phyloP scores from a whole-genome alignment of 768 basidiomycete genomes.

The Macrolepiota fuliginosa region DNA sequence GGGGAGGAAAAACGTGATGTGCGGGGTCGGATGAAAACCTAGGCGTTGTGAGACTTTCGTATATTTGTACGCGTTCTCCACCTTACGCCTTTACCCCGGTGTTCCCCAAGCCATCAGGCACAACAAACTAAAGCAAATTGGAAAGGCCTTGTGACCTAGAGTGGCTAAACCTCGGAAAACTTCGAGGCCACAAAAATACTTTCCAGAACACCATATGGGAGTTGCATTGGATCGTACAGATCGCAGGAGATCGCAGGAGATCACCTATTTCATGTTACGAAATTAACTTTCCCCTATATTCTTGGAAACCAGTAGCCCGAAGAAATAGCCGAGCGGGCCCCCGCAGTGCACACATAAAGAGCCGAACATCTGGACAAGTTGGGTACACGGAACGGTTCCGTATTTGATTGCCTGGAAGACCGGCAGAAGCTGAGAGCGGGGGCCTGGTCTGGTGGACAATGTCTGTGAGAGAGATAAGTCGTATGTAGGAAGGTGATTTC shows the following conservation, averaged over 20 bases:
- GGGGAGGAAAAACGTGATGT: neutral
- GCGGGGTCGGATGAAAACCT: neutral
- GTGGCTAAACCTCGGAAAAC: conserved; percentile 10
- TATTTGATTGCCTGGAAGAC: neutral
- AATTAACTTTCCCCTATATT: neutral
- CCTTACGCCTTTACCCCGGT: neutral
- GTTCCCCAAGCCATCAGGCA: neutral
- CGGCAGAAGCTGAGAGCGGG: neutral
- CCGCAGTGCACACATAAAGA: neutral
- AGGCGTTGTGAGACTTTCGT: neutral
- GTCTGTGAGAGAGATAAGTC: neutral
- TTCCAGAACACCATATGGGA: conserved; percentile 1
- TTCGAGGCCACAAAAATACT: neutral
- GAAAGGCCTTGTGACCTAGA: conserved; percentile 5
- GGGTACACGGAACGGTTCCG: neutral
- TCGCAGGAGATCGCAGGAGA: too few species aligned
- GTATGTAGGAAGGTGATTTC: neutral
- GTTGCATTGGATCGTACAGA: neutral
- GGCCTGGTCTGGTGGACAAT: neutral
- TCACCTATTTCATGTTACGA: neutral
- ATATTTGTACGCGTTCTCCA: conserved; percentile 5
- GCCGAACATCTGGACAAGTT: neutral
- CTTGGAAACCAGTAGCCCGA: neutral
- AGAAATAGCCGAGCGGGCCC: neutral
- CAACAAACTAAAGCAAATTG: neutral